Base-by-base conservation (phyloP, 129 eudicot genomes). In the Mikania micrantha region DNA sequence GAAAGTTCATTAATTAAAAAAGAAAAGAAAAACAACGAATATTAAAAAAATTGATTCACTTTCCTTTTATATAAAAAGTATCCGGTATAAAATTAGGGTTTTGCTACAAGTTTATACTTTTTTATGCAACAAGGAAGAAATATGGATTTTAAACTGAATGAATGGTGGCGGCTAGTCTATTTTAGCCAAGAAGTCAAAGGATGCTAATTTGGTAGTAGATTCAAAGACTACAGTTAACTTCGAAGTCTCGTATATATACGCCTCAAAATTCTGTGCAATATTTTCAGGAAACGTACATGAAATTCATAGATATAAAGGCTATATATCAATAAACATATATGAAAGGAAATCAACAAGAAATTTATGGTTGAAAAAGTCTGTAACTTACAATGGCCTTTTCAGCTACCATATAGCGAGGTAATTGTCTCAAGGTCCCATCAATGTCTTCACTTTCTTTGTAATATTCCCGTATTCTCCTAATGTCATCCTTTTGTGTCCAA, bases 331-430 rank as follows among this genome's bases (percentile, higher is more conserved):
- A 19, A 45, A 3, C 19, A 21, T 2, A 38, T 35, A 64, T 0
- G 1, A 17, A 64, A 50, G n/a, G 2, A 9, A 69, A 28, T 6
- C 20, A 25, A 31, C 52, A 32, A 31, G 15, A 64, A 10, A 66
- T 21, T 53, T 28, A 36, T 36, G 49, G 66, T 29, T 52, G 31
- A 60, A 71, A 67, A 52, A 7, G 16, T 45, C 11, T 61, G 59
- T 36, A 73, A 85, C 96, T 88, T 84, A 92, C 98, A 67, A 92
- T 80, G 50, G 98, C 89, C 70, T 82, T 90, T 80, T 92, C 98
- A 70, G 96, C 98, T 56, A 92, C 96, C 60, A 92, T 63, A 74
- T 82, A 57, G 31, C 90, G 91, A 60, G 98, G 96, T 58, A 92
- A 76, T 47, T 80, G 95, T 75, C 82, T 86, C 76, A 92, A 80